These are phyloP conservation scores for Themeda triandra DNA, from an alignment of 176 grass and related monocot genomes.

Conservation along the genomic window DNA sequence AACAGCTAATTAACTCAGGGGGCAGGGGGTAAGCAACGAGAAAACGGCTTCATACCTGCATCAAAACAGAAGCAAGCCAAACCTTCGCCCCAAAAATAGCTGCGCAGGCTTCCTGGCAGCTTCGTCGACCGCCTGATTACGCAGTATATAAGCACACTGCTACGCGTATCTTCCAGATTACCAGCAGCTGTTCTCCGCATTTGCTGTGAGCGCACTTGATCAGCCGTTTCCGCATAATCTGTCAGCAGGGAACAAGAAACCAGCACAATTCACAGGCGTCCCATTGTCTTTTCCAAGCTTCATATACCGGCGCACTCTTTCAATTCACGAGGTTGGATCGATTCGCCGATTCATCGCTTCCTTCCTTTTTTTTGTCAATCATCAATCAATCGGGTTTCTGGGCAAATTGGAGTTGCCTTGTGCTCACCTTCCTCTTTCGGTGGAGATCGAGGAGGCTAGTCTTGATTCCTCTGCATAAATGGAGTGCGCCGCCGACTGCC, in stretches of 20 bases:
- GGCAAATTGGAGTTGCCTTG: no score
- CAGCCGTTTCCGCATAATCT: neutral
- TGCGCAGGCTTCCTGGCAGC: neutral
- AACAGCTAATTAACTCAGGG: neutral
- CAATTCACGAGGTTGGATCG: neutral
- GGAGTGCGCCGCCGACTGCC: slow-evolving; percentile 18
- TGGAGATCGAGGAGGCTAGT: neutral
- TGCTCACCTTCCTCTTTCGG: neutral
- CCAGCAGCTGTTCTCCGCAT: neutral
- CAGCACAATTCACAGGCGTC: neutral
- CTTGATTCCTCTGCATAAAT: neutral
- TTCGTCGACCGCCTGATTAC: neutral
- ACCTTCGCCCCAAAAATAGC: neutral
- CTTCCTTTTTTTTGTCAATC: no score
- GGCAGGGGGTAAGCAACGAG: no score
- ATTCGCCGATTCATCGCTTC: no score
- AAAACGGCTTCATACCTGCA: neutral
- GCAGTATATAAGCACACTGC: neutral
- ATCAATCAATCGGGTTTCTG: no score
- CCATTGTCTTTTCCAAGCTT: neutral
- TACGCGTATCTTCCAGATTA: neutral
- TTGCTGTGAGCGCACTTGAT: neutral
- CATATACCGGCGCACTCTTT: neutral
- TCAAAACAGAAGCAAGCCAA: no score
- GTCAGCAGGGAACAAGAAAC: neutral